Base-by-base conservation (phyloP, 2,329 filamentous ascomycete genomes). In the Colletotrichum aenigma region DNA sequence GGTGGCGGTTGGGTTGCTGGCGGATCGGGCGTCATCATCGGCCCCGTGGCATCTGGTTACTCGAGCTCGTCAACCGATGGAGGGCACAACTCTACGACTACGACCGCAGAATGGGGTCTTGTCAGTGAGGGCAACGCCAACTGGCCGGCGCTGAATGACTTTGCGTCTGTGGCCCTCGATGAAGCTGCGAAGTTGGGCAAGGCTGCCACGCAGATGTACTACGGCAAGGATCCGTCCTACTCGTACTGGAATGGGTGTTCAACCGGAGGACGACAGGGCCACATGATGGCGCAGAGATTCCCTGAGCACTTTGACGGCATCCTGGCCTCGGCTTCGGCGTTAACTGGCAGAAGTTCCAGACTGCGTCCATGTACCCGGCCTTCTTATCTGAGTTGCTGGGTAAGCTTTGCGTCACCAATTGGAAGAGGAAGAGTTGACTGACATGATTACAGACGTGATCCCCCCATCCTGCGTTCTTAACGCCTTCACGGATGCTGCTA, bases 171-270 rank as follows among this genome's bases (percentile, higher is more conserved):
- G 4, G 65, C 65, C 0, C 38, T 67, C 4, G 65, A 67, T 32
- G 65, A 67, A 28, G 65, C 48, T 9, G 65, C 65, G 13, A 55
- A 48, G 38, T 77, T 87, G 4, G 88, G 87, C 13, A 91, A 90
- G 78, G 71, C 84, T 18, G 81, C 91, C 21, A 84, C 85, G 2
- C 78, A 86, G 16, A 79, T 81, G 1, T 91, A 89, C 81, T 92
- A 92, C 78, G 81, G 81, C 3, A 75, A 72, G 3, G 6, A 34
- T 0, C 80, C 84, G 3, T 79, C 82, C 1, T 88, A 87, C 71
- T 88, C 86, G 0, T 93, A 92, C 81, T 92, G 88, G 76, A 79
- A 89, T 3, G 91, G 91, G 8, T 93, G 91, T 79, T 92, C 89
- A 0, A 88, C 89, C 0, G 91, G 91, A 10, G 91, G 91, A 1